Conservation (phyloP, 2,329 filamentous ascomycete species). For the Penicillium decumbens region DNA sequence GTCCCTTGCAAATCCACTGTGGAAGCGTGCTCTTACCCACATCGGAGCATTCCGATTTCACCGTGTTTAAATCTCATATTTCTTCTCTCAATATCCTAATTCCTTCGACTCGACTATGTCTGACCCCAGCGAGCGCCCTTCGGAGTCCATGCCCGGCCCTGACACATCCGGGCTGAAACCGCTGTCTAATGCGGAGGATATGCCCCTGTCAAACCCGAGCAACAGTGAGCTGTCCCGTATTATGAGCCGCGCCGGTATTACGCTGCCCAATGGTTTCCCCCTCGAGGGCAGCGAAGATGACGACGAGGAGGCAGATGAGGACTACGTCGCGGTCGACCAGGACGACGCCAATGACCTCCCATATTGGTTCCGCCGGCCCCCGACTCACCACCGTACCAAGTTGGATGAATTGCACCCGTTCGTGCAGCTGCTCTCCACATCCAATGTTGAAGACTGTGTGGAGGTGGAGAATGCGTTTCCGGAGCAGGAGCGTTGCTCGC, state of each 20-base stretch:
- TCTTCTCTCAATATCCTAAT: not conserved
- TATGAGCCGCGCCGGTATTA: slow-evolving; percentile 25
- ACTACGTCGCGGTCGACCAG: slow-evolving; percentile 42
- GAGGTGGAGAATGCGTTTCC: slow-evolving; percentile 58
- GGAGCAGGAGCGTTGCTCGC: slow-evolving; percentile 52
- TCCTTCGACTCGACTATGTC: slow-evolving; percentile 23
- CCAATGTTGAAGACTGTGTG: slow-evolving; percentile 51
- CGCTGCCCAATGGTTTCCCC: slow-evolving; percentile 30
- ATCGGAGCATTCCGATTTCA: slow-evolving; percentile 10
- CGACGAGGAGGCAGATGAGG: slow-evolving; percentile 36
- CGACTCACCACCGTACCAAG: slow-evolving; percentile 34
- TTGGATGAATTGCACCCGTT: slow-evolving; percentile 64
- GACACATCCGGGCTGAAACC: slow-evolving; percentile 27
- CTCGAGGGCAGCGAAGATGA: slow-evolving; percentile 29
- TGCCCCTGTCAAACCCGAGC: slow-evolving; percentile 24
- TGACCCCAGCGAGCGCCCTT: slow-evolving; percentile 26
- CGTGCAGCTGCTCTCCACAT: slow-evolving; percentile 63
- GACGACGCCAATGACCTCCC: slow-evolving; percentile 39
- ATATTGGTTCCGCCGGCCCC: slow-evolving; percentile 41
- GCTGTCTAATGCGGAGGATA: slow-evolving; percentile 30
- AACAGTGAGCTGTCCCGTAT: slow-evolving; percentile 29
- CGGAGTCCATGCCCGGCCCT: slow-evolving; percentile 27
- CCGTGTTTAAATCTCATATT: slow-evolving; percentile 2
- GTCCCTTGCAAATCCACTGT: slow-evolving; percentile 13
- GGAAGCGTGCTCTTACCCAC: slow-evolving; percentile 2